Evolutionary conservation across 2,329 filamentous ascomycete genomes (phyloP).

Genomic region (Dissoconium aciculare): DNA sequence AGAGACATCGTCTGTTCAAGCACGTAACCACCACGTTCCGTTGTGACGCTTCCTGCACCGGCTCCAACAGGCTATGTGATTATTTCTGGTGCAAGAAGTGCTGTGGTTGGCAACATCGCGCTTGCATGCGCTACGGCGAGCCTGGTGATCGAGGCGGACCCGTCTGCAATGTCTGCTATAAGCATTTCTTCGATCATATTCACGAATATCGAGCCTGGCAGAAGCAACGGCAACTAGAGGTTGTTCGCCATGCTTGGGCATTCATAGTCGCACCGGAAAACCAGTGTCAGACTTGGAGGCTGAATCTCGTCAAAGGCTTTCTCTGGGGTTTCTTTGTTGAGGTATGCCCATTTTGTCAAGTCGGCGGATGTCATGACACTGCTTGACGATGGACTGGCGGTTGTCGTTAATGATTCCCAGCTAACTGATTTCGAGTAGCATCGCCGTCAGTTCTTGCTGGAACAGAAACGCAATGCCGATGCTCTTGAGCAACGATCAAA

Average conservation of each 20-base stretch:
- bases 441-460: background rate
- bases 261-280: conserved; percentile 8
- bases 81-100: conserved; percentile 12
- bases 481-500: no score
- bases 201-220: conserved; percentile 38
- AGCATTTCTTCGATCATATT: conserved; percentile 8
- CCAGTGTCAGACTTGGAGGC: conserved; percentile 2
- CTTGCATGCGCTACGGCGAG: conserved; percentile 12
- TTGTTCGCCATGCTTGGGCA: conserved; percentile 7
- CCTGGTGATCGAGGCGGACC: conserved; percentile 8
- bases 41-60: conserved; percentile 13
- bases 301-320: conserved; percentile 5
- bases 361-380: background rate
- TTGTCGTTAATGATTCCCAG: conserved; percentile 1
- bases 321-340: conserved; percentile 6
- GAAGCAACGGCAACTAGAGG: conserved; percentile 8
- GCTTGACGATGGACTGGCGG: background rate
- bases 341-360: background rate
- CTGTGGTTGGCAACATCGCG: conserved; percentile 13
- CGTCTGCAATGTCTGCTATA: conserved; percentile 13
- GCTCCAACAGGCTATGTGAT: conserved; percentile 6
- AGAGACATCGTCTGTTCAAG: conserved; percentile 1
- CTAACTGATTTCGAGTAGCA: conserved; percentile 1
- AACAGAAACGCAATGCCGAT: background rate
- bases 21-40: conserved; percentile 11